Conservation (phyloP, 495 filamentous ascomycete genomes). For the Talaromyces ruber region DNA sequence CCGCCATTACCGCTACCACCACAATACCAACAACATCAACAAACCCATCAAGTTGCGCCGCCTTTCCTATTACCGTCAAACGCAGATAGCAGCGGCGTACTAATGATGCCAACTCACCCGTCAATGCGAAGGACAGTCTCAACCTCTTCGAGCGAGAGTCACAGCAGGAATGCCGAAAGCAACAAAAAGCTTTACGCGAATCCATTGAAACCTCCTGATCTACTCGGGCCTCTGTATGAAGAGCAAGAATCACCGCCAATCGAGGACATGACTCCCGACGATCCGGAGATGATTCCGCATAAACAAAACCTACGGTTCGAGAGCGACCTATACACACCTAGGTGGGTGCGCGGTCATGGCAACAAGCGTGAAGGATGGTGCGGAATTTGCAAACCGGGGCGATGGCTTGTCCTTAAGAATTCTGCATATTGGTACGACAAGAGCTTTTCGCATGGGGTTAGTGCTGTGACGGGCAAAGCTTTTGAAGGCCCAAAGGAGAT, state of each 20-base stretch:
- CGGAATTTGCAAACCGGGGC: constrained; percentile 71
- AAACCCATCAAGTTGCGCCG: not conserved
- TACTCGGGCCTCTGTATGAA: constrained; percentile 61
- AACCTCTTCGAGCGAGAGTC: not conserved
- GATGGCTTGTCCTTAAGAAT: constrained; percentile 78
- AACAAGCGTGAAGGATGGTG: constrained; percentile 83
- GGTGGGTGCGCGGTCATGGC: constrained; percentile 69
- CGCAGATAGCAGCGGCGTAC: not conserved
- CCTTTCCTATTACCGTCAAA: not conserved
- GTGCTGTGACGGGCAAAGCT: constrained; percentile 62
- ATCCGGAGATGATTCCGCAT: constrained; percentile 60
- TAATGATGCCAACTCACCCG: not conserved
- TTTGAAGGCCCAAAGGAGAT: constrained; percentile 67
- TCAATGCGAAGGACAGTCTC: not conserved
- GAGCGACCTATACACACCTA: constrained; percentile 69
- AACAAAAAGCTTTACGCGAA: not conserved
- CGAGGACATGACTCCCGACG: constrained; percentile 66
- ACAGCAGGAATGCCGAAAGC: not conserved
- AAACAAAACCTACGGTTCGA: constrained; percentile 72
- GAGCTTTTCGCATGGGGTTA: constrained; percentile 72
- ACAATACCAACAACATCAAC: not conserved
- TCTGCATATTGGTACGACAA: constrained; percentile 85
- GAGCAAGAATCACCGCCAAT: constrained; percentile 59
- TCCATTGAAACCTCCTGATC: constrained; percentile 56
- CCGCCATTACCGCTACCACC: not conserved